Evolutionary conservation across 257 asterid genomes (phyloP), one percentile per base, ranked within the genome.

Genomic region (Lavandula angustifolia): DNA sequence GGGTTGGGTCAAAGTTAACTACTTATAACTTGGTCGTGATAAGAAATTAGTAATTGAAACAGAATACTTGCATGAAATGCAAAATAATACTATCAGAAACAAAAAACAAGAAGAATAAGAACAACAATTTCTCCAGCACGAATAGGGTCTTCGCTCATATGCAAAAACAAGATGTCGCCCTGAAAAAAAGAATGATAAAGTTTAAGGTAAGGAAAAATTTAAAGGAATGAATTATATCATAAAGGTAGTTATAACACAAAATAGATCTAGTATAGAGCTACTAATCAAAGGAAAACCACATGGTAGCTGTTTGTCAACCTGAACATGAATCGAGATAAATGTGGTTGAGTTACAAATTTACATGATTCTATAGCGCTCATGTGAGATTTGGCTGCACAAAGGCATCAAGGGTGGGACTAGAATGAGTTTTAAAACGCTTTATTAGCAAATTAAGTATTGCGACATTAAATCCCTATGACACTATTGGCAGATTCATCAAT

Each of bases 91-190:
- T 9, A 34, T 53, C 56, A 32, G 51, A 9, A 48, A 2, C 2
- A 1, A 22, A 22, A 22, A 22, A 22, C 27, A 22, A 22, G 1
- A 22, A 22, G 27, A 22, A 22, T 2, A 22, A 22, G 27, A 22
- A 60, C 99, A 33, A 94, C 99, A 48, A 94, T 94, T 82, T 94
- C 99, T 78, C 99, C 99, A 29, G 99, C 85, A 33, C 99, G 99
- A 76, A 94, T 87, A 59, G 99, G 99, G 44, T 86, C 97, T 52
- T 94, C 80, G 66, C 87, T 86, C 97, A 94, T 94, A 75, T 77
- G 96, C 86, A 94, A 80, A 91, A 94, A 94, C 86, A 94, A 68
- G 73, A 94, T 94, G 80, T 94, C 99, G 52, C 99, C 99, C 99
- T 94, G 96, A 83, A 81, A 83, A 75, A 74, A 72, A 60, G 34